Percentiles rank a stretch among this genome's conserved stretches.
Conservation (phyloP, 2,329 filamentous ascomycete genomes). For the Nothophaeocryptopus gaeumannii region DNA sequence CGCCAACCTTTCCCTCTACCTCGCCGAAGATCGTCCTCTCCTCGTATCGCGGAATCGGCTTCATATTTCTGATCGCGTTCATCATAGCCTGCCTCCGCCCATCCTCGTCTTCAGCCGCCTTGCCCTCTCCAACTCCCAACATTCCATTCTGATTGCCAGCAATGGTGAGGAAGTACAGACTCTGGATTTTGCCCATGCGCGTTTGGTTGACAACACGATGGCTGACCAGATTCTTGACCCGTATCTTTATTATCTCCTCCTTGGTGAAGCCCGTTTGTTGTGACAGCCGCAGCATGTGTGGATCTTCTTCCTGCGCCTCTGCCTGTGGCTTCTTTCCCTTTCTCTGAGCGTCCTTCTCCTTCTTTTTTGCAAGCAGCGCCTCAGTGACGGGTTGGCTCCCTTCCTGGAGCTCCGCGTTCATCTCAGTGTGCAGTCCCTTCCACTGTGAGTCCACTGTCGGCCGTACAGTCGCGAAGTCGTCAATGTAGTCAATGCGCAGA, state of each 20-base stretch:
- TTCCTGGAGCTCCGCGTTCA: constrained; percentile 50
- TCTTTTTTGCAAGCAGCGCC: neutral
- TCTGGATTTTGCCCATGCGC: constrained; percentile 87
- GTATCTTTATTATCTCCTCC: constrained; percentile 51
- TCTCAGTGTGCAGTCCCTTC: constrained; percentile 51
- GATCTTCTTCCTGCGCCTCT: constrained; percentile 35
- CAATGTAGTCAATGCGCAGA: constrained; percentile 71
- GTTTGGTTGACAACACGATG: constrained; percentile 88
- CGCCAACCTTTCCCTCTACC: constrained; percentile 78
- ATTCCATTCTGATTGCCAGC: constrained; percentile 85
- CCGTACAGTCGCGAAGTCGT: constrained; percentile 76
- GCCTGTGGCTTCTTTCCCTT: constrained; percentile 40
- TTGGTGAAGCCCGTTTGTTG: constrained; percentile 56
- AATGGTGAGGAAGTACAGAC: constrained; percentile 71
- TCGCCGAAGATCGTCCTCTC: constrained; percentile 86
- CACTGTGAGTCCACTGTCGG: constrained; percentile 68
- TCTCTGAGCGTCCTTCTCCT: constrained; percentile 15
- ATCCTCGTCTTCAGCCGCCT: constrained; percentile 70
- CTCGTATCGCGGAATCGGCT: constrained; percentile 88
- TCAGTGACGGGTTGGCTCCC: constrained; percentile 7
- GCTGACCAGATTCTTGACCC: constrained; percentile 68
- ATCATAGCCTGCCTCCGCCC: constrained; percentile 71
- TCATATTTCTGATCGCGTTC: constrained; percentile 86
- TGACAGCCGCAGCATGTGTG: constrained; percentile 51
- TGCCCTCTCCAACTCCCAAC: constrained; percentile 85